Evolutionary conservation across 768 basidiomycete species (phyloP), one percentile per base, ranked within the genome.

Genomic region (Xerocomellus intermedius): DNA sequence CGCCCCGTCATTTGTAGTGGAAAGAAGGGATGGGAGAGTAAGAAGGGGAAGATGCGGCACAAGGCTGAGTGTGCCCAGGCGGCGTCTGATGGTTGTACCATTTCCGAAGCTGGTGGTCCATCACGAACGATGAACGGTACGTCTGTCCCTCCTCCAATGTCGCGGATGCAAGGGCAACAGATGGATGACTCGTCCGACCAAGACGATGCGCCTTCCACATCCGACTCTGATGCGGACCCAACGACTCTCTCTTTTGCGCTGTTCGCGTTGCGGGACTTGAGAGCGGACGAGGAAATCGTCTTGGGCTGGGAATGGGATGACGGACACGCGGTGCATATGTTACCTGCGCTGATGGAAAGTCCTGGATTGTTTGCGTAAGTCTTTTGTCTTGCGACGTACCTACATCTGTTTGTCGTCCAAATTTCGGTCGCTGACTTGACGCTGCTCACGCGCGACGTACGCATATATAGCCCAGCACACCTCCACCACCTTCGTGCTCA

Each of bases 281-380:
- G 80, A 51, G 82, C 82, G 33, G 79, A 87, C 45, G 93, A 94
- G 59, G 95, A 98, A 73, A 82, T 98, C 19, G 84, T 94, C 0
- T 73, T 98, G 0, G 89, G 89, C 0, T 98, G 95, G 94, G 94
- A 97, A 68, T 98, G 95, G 95, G 94, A 98, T 62, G 95, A 98
- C 64, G 85, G 84, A 2, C 89, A 92, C 65, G 85, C 87, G 1
- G 82, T 95, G 0, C 94, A 96, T 70, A 74, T 78, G 56, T 74
- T 93, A 1, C 89, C 84, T n/a, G 83, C 84, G 8, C 70, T 90
- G 48, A 75, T 91, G 54, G 74, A 83, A 61, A 70, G 79, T 5
- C 82, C 85, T 5, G 72, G 77, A 55, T 62, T 79, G 53, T 84
- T 85, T 62, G 75, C 79, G 86, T 86, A 69, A 72, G 82, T 82